Percentiles rank a stretch among this genome's conserved stretches.
These are phyloP conservation scores for Euptelea pleiosperma DNA, from an alignment of 164 flowering plant genomes.

Conservation along the genomic window DNA sequence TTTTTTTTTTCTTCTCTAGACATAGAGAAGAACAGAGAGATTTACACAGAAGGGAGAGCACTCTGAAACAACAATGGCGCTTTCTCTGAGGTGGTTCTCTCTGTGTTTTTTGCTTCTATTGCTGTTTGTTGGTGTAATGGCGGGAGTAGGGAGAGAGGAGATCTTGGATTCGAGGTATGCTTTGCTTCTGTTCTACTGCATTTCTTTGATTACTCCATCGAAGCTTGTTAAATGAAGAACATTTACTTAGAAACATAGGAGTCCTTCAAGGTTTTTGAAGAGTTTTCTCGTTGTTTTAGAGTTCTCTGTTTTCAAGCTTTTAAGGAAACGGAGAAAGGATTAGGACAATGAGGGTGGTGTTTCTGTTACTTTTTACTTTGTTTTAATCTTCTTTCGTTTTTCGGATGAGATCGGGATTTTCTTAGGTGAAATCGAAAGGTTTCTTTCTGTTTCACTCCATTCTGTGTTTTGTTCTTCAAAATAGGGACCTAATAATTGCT, in stretches of 20 bases:
- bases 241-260: not conserved
- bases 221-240: not conserved
- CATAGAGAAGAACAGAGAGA: not conserved
- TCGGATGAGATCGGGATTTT: not conserved
- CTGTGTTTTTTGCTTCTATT: constrained; percentile 21
- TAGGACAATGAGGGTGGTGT: not conserved
- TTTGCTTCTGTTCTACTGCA: constrained; percentile 12
- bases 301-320: not conserved
- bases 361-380: not conserved
- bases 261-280: not conserved
- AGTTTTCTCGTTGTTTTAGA: not conserved
- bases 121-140: constrained; percentile 29
- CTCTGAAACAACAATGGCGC: constrained; percentile 27
- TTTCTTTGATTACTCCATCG: not conserved
- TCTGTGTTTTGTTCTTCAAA: too few relatives aligned
- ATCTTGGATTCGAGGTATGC: constrained; percentile 27
- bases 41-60: constrained; percentile 14
- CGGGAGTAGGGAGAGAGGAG: constrained; percentile 16
- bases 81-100: constrained; percentile 19
- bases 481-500: too few relatives aligned
- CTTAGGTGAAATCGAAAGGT: not conserved
- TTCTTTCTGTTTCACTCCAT: not conserved
- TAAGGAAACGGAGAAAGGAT: not conserved
- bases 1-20: constrained; percentile 1
- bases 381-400: not conserved